These are phyloP conservation scores for Coemansia sp. DNA, from an alignment of 192 early-diverging fungal species.

Conservation along the genomic window DNA sequence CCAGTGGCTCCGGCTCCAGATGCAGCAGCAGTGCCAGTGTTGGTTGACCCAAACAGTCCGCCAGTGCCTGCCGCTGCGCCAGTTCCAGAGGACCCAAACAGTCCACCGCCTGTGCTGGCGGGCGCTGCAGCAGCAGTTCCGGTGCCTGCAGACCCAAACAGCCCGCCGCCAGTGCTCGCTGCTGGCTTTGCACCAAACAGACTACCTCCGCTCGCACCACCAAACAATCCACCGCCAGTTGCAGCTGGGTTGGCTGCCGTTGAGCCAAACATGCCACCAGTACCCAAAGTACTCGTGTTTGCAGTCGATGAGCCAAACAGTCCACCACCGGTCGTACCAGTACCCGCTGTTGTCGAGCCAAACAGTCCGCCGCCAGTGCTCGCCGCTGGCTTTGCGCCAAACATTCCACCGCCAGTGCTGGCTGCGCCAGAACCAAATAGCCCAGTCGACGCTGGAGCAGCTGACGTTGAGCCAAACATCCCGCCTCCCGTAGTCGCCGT, in stretches of 20 bases:
- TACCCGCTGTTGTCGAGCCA: conserved; percentile 1
- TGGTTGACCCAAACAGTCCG: conserved; percentile 15
- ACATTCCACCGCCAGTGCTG: conserved; percentile 14
- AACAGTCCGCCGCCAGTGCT: conserved; percentile 5
- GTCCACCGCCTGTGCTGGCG: conserved; percentile 36
- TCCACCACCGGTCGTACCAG: conserved; percentile 14
- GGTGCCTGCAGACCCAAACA: conserved; percentile 8
- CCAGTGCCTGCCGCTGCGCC: conserved; percentile 22
- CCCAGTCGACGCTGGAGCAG: background rate
- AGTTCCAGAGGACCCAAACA: conserved; percentile 34
- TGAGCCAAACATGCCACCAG: conserved; percentile 5
- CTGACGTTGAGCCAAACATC: conserved; percentile 5
- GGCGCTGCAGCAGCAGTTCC: conserved; percentile 14
- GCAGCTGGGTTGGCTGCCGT: background rate
- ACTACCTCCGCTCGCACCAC: background rate
- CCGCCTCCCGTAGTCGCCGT: conserved; percentile 9
- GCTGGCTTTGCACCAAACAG: conserved; percentile 24
- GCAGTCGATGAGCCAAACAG: conserved; percentile 35
- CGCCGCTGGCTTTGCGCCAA: conserved; percentile 17
- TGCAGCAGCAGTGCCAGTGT: conserved; percentile 7
- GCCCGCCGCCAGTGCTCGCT: background rate
- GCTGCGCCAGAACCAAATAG: conserved; percentile 10
- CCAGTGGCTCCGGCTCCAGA: conserved; percentile 4
- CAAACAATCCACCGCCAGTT: conserved; percentile 4
- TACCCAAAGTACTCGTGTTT: conserved; percentile 23